Base-by-base conservation (phyloP, 1,284 basidiomycete species). In the Rhodotorula sp. region DNA sequence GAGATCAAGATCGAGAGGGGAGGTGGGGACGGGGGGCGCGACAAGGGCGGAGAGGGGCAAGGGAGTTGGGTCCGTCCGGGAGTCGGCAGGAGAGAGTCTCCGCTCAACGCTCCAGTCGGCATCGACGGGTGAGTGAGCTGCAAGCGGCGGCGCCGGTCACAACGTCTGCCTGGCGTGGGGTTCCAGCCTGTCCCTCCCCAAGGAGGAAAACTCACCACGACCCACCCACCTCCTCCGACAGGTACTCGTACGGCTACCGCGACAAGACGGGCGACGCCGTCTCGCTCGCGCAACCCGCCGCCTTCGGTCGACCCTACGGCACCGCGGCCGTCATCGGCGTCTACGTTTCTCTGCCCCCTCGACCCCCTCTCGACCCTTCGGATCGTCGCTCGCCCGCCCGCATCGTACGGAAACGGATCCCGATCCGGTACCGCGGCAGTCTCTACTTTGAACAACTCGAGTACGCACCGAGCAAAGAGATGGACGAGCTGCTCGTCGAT, bases 381-480 rank as follows among this genome's bases (percentile, higher is more conserved):
- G 91, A 96, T 79, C 87, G 90, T 1, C 68, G 74, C 12, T 79
- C 82, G 64, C 83, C 83, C 10, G 90, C 89, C 1, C 88, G 88
- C 76, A 83, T 95, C 71, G 87, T 89, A 76, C 88, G 94, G 65
- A 91, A 92, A 80, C 90, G 94, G 64, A 90, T 95, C 67, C 88
- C 95, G 3, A 96, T 99, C 79, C 90, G 92, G 69, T 93, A 93
- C 84, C 95, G 95, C 81, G 92, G 91, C n/a, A 93, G 96, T 81
- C 89, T 93, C 73, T 96, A 97, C 81, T 98, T 97, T 81, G 97
- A 99, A 82, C 90, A 89, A 74, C 85, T 93, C 76, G 96, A 99
- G 81, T 98, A 97, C 80, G 83, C 89, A 2, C 87, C 89, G 69
- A 88, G 87, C n/a, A 96, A 95, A 80, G 97, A 99, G 83, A 99